phyloP scores from a whole-genome alignment of 192 early-diverging fungal genomes.

The Gamsiella multidivaricata region DNA sequence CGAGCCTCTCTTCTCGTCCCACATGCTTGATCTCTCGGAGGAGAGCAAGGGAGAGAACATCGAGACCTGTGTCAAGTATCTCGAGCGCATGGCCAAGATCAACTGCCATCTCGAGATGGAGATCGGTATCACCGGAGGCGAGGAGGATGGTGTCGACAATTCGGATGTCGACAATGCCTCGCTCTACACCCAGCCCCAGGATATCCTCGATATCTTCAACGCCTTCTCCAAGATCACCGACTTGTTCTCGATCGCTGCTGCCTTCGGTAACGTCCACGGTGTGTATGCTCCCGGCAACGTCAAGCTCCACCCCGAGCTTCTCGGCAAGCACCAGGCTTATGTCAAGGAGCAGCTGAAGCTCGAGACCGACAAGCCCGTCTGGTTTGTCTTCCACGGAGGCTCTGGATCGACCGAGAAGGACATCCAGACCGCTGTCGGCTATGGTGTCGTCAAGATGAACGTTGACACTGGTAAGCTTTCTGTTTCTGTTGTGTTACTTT shows the following conservation, averaged over 20 bases:
- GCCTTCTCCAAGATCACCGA: slow-evolving; percentile 87
- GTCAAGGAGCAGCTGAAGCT: slow-evolving; percentile 76
- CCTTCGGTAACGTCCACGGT: slow-evolving; percentile 96
- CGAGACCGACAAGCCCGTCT: slow-evolving; percentile 81
- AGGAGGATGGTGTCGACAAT: slow-evolving; percentile 99
- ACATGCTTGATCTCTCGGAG: slow-evolving; percentile 98
- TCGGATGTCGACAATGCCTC: slow-evolving; percentile 88
- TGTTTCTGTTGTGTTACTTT: neutral
- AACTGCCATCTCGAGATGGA: slow-evolving; percentile 96
- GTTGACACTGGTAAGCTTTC: slow-evolving; percentile 79
- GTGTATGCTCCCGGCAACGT: slow-evolving; percentile 98
- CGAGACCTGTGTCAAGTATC: slow-evolving; percentile 87
- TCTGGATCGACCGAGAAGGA: slow-evolving; percentile 86
- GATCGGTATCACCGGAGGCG: slow-evolving; percentile 98
- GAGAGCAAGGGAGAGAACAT: slow-evolving; percentile 96
- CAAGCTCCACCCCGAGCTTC: slow-evolving; percentile 90
- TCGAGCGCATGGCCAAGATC: slow-evolving; percentile 91
- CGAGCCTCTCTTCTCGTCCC: slow-evolving; percentile 97
- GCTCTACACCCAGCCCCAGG: slow-evolving; percentile 96
- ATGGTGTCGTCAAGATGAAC: slow-evolving; percentile 99
- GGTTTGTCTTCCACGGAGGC: slow-evolving; percentile 98
- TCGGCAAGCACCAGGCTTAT: slow-evolving; percentile 89
- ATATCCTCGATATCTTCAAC: slow-evolving; percentile 95
- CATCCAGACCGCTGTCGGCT: slow-evolving; percentile 81
- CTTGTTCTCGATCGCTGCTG: slow-evolving; percentile 96